Conservation (phyloP, 2,329 filamentous ascomycete species). For the Clonostachys solani region DNA sequence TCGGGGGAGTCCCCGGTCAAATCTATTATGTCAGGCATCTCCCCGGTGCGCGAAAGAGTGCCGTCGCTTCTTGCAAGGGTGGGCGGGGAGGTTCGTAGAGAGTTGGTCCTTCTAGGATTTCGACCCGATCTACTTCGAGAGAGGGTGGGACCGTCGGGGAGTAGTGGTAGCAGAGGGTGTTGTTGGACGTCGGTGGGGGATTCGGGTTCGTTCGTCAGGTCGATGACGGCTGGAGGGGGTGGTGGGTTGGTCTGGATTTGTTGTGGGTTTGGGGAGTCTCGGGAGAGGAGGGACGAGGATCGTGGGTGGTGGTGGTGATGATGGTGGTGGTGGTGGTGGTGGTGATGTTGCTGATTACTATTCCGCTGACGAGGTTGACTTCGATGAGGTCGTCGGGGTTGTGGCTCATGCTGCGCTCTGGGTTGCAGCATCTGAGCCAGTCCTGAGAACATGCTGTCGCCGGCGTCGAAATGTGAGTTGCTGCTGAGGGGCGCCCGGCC, state of each 20-base stretch:
- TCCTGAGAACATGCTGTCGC: no score
- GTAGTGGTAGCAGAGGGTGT: neutral
- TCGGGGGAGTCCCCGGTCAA: conserved; percentile 42
- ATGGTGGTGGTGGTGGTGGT: conserved; percentile 1
- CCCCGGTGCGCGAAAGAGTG: conserved; percentile 13
- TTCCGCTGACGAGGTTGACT: neutral
- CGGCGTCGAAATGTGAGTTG: neutral
- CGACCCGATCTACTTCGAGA: conserved; percentile 7
- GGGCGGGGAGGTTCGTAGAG: conserved; percentile 34
- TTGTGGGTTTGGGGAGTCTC: neutral
- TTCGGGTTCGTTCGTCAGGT: conserved; percentile 46
- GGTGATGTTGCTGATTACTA: neutral
- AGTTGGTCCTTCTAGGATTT: conserved; percentile 36
- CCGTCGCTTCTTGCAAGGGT: conserved; percentile 38
- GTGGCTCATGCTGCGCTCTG: no score
- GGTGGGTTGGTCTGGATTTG: neutral
- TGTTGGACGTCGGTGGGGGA: conserved; percentile 25
- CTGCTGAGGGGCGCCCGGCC: neutral
- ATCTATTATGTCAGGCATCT: conserved; percentile 36
- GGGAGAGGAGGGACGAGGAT: neutral
- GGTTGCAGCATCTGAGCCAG: no score
- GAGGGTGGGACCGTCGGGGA: neutral
- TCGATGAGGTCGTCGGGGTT: no score
- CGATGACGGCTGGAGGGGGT: conserved; percentile 26
- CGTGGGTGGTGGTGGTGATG: neutral